Base-by-base conservation (phyloP, 495 filamentous ascomycete species). In the Penicillium crystallinum region DNA sequence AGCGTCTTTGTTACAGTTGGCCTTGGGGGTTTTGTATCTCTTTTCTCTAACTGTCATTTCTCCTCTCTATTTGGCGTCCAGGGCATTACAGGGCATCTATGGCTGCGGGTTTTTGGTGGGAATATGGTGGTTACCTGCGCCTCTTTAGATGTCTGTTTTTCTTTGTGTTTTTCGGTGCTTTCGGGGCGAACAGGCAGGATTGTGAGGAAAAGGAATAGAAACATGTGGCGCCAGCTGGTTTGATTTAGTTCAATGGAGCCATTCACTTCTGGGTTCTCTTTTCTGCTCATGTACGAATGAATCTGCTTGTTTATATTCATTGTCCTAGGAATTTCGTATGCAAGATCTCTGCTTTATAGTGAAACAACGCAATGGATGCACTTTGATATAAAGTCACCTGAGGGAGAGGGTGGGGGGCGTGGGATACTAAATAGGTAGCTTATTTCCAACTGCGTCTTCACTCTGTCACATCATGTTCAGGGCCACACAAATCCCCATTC, bases 391-490 rank as follows among this genome's bases (percentile, higher is more conserved):
- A n/a, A n/a, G n/a, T n/a, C n/a, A n/a, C n/a, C n/a, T n/a, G n/a
- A n/a, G n/a, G n/a, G n/a, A n/a, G n/a, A n/a, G n/a, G n/a, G n/a
- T n/a, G n/a, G 25, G 25, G 25, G 25, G 25, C 25, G 25, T 29
- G 25, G 8, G 4, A 29, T 29, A 29, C 8, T 29, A 8, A 29
- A n/a, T n/a, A n/a, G n/a, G 25, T 29, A 4, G 25, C 25, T 29
- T 8, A 4, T 29, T 8, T 29, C 43, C n/a, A 33, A 46, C 10
- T 34, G 29, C 39, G 34, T 34, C 37, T 41, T 35, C 30, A 48
- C 22, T 42, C 46, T 30, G 8, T 21, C 22, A 37, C 49, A 41
- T 15, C 47, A 67, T 69, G 61, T 48, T 66, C 10, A 69, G 65
- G 46, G 52, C 60, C 45, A 55, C 62, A 22, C 59, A 61, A 7